Evolutionary conservation across 2,329 filamentous ascomycete species (phyloP).

Genomic region (Xylaria multiplex): DNA sequence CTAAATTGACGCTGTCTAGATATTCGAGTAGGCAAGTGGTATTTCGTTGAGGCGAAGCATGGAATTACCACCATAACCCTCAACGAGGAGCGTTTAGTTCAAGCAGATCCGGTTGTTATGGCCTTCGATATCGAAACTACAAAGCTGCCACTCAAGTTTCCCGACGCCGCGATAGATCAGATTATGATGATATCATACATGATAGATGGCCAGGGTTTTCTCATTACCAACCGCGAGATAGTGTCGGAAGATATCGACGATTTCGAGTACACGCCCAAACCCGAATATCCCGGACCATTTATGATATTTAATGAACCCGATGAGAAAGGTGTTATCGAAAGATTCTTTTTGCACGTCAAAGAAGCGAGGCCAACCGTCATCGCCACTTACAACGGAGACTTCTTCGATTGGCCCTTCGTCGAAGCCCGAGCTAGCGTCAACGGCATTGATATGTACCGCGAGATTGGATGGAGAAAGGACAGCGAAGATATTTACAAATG

Average conservation of each 20-base stretch:
- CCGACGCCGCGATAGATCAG: slow-evolving; percentile 91
- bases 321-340: slow-evolving; percentile 85
- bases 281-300: slow-evolving; percentile 94
- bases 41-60: slow-evolving; percentile 93
- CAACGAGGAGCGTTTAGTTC: slow-evolving; percentile 86
- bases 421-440: slow-evolving; percentile 92
- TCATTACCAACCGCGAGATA: slow-evolving; percentile 98
- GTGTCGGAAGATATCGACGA: slow-evolving; percentile 97
- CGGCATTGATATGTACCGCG: slow-evolving; percentile 98
- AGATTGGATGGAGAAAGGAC: slow-evolving; percentile 97
- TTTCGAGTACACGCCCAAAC: slow-evolving; percentile 97
- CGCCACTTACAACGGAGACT: slow-evolving; percentile 99
- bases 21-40: slow-evolving; percentile 97
- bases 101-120: slow-evolving; percentile 96
- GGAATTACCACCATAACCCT: slow-evolving; percentile 84
- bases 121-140: slow-evolving; percentile 99
- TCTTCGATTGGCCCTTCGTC: slow-evolving; percentile 99
- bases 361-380: slow-evolving; percentile 95
- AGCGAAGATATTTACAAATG: slow-evolving; percentile 96
- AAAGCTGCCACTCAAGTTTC: slow-evolving; percentile 95
- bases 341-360: slow-evolving; percentile 96
- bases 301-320: slow-evolving; percentile 99
- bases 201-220: slow-evolving; percentile 97
- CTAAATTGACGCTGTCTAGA: slow-evolving; percentile 62
- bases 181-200: slow-evolving; percentile 99